These are phyloP conservation scores for Colletotrichum falcatum DNA, from an alignment of 2,329 filamentous ascomycete species.

Conservation along the genomic window DNA sequence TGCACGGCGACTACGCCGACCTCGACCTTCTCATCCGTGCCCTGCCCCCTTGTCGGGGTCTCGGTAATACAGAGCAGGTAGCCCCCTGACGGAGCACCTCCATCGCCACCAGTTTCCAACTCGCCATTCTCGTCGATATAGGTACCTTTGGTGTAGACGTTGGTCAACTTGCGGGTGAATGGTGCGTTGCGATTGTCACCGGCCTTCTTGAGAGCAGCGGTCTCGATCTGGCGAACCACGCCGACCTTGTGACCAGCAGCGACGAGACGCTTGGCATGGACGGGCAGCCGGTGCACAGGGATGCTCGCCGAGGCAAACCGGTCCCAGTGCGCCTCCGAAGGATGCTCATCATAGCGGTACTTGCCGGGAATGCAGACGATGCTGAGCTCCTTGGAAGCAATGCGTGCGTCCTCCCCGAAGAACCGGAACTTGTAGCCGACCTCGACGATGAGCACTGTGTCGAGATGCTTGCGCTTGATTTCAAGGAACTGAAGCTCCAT, in stretches of 20 bases:
- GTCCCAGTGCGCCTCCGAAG: constrained; percentile 91
- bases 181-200: constrained; percentile 95
- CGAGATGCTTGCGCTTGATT: constrained; percentile 91
- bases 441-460: constrained; percentile 91
- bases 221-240: constrained; percentile 93
- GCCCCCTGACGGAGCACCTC: constrained; percentile 73
- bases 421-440: constrained; percentile 99
- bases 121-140: constrained; percentile 95
- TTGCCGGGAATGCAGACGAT: constrained; percentile 98
- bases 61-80: constrained; percentile 95
- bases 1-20: constrained; percentile 95
- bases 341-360: constrained; percentile 91
- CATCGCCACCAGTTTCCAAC: constrained; percentile 66
- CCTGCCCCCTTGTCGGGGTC: constrained; percentile 78
- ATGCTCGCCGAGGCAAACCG: constrained; percentile 97
- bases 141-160: constrained; percentile 97
- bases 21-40: constrained; percentile 92
- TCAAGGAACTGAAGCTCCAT: constrained; percentile 95
- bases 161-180: constrained; percentile 92
- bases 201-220: constrained; percentile 92
- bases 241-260: constrained; percentile 95
- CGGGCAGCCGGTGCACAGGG: constrained; percentile 88
- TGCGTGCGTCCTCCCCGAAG: constrained; percentile 93
- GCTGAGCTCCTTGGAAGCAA: constrained; percentile 88
- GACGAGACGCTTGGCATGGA: constrained; percentile 94